A percentile compares a stretch with the other conserved stretches of the same genome.
Conservation (phyloP, 2,329 filamentous ascomycete species). For the Aureobasidium sp. region DNA sequence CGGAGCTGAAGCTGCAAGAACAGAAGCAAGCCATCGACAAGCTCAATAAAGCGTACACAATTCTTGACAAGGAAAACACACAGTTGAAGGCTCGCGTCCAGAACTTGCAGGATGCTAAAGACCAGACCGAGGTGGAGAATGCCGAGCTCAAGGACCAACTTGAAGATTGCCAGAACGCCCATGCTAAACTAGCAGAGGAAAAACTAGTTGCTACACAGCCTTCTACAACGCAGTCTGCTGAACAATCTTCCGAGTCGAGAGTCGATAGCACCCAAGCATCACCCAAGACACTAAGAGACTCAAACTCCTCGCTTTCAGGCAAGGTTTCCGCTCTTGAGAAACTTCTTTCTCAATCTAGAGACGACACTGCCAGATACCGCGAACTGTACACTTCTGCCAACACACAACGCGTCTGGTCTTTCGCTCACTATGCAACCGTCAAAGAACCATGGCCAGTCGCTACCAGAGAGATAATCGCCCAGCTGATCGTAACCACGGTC, state of each 20-base stretch:
- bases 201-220: neutral
- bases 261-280: neutral
- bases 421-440: neutral
- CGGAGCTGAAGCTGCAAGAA: neutral
- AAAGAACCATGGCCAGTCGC: conserved; percentile 2
- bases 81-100: neutral
- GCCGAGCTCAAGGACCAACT: neutral
- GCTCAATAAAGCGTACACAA: neutral
- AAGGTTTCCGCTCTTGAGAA: neutral
- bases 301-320: neutral
- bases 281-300: neutral
- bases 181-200: neutral
- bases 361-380: neutral
- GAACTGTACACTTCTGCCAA: neutral
- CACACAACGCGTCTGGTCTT: neutral
- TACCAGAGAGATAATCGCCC: neutral
- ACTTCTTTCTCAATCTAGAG: neutral
- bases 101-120: neutral
- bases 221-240: neutral
- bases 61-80: neutral
- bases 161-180: neutral
- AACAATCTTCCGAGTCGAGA: neutral
- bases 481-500: neutral
- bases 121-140: neutral
- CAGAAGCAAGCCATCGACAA: neutral